A percentile compares a stretch with the other conserved stretches of the same genome.
phyloP scores from a whole-genome alignment of 768 basidiomycete species.

The Tricholoma sp. region DNA sequence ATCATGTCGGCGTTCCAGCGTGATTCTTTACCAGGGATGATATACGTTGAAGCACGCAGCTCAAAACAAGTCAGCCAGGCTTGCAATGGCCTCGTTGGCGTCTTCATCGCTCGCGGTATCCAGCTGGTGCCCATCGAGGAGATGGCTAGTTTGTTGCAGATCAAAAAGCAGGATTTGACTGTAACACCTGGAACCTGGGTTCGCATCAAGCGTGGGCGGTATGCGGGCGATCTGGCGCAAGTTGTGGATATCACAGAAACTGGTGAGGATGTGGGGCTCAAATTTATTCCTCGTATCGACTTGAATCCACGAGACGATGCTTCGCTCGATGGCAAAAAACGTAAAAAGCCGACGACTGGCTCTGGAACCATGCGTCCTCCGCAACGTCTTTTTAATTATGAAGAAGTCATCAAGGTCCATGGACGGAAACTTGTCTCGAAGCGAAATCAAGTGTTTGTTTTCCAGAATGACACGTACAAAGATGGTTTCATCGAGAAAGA shows the following conservation, averaged over 20 bases:
- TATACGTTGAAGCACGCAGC: constrained; percentile 93
- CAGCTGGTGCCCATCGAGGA: constrained; percentile 92
- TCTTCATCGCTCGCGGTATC: constrained; percentile 80
- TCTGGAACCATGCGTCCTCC: constrained; percentile 74
- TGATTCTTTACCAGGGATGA: constrained; percentile 91
- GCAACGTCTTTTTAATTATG: constrained; percentile 88
- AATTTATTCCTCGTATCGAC: constrained; percentile 97
- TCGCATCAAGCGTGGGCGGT: constrained; percentile 89
- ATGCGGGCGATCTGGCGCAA: constrained; percentile 92
- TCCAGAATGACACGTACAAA: constrained; percentile 90
- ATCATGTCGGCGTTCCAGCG: constrained; percentile 95
- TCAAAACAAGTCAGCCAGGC: constrained; percentile 83
- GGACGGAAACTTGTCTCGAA: constrained; percentile 73
- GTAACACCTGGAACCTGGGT: constrained; percentile 91
- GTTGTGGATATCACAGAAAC: constrained; percentile 93
- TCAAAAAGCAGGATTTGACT: constrained; percentile 89
- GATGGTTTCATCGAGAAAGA: constrained; percentile 98
- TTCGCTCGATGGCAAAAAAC: constrained; percentile 63
- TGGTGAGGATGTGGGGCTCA: constrained; percentile 87
- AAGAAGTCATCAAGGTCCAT: constrained; percentile 86
- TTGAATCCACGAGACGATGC: constrained; percentile 83
- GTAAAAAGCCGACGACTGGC: constrained; percentile 56
- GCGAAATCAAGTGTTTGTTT: constrained; percentile 73
- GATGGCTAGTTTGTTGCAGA: constrained; percentile 94
- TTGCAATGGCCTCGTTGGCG: constrained; percentile 85